Base-by-base conservation (phyloP, 2,329 filamentous ascomycete species). In the Ascochyta fabae region DNA sequence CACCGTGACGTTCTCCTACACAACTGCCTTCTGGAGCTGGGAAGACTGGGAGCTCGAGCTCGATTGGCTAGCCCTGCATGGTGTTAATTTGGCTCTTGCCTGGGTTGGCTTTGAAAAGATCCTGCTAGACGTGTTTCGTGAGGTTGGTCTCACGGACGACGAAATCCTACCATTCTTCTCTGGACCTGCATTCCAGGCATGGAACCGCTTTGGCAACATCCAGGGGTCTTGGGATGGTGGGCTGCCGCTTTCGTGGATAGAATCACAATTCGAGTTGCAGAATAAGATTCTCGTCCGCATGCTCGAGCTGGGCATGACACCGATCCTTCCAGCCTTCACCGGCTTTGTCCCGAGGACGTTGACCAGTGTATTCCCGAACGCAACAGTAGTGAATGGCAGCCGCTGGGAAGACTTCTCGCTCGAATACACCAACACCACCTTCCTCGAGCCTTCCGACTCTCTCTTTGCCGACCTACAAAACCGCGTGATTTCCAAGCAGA, bases 151-250 rank as follows among this genome's bases (percentile, higher is more conserved):
- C 34, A 75, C 72, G 0, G 69, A 80, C 34, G 61, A 68, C 4
- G 79, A 83, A 24, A 81, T 83, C 42, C 46, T 71, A 1, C 66
- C 74, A 1, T 84, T 81, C 64, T 71, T 84, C 48, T 81, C 77
- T 44, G 81, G 81, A 0, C 81, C 81, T 1, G 80, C 81, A 0
- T 83, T 83, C 52, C 79, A 81, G 53, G 72, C 81, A 10, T 84
- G 81, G 81, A 83, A 83, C 58, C 77, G 80, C n/a, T 80, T 84
- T 51, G 81, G 81, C 9, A 84, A 84, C 59, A 82, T 81, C 16
- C 80, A 82, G 59, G 77, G 79, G 7, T 80, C 79, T 1, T 83
- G 81, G 81, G 76, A 75, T 31, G 78, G 76, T 6, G 67, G 76
- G 2, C 60, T 83, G 12, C 78, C 81, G 4, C 57, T 71, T 24